A percentile compares a stretch with the other conserved stretches of the same genome.
Evolutionary conservation across 352 stramenopile species (phyloP).

Genomic region (Globisporangium spinosum): DNA sequence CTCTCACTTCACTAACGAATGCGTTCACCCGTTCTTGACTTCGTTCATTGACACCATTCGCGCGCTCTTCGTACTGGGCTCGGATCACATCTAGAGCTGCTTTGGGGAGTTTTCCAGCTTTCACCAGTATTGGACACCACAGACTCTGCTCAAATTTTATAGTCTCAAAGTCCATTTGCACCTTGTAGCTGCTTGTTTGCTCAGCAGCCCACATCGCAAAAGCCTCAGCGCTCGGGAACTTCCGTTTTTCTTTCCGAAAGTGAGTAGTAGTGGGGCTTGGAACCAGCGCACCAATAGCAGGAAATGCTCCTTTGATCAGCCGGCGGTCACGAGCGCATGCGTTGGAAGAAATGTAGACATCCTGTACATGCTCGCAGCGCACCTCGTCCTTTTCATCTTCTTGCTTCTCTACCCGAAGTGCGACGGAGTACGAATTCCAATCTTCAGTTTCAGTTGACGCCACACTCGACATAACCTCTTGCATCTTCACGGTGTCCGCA

Average conservation of each 20-base stretch:
- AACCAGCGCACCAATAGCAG: constrained; percentile 25
- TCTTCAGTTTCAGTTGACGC: neutral
- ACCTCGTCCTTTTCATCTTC: constrained; percentile 14
- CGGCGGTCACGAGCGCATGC: constrained; percentile 17
- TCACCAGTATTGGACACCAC: constrained; percentile 8
- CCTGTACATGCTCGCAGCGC: neutral
- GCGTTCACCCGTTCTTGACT: neutral
- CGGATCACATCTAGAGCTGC: neutral
- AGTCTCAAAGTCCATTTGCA: constrained; percentile 14
- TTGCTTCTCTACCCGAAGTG: constrained; percentile 9
- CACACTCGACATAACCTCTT: neutral
- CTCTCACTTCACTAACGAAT: neutral
- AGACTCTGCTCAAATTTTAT: constrained; percentile 2
- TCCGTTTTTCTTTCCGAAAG: neutral
- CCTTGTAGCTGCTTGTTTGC: constrained; percentile 24
- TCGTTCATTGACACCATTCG: neutral
- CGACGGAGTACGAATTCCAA: constrained; percentile 14
- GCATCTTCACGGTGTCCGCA: neutral
- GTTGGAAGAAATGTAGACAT: neutral
- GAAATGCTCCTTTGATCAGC: constrained; percentile 36
- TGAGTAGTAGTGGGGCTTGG: constrained; percentile 26
- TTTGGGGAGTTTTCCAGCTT: neutral
- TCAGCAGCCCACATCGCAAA: constrained; percentile 23
- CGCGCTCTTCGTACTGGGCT: neutral
- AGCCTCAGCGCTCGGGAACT: constrained; percentile 18